Conservation (phyloP, 768 basidiomycete species). For the Trametes coccinea region DNA sequence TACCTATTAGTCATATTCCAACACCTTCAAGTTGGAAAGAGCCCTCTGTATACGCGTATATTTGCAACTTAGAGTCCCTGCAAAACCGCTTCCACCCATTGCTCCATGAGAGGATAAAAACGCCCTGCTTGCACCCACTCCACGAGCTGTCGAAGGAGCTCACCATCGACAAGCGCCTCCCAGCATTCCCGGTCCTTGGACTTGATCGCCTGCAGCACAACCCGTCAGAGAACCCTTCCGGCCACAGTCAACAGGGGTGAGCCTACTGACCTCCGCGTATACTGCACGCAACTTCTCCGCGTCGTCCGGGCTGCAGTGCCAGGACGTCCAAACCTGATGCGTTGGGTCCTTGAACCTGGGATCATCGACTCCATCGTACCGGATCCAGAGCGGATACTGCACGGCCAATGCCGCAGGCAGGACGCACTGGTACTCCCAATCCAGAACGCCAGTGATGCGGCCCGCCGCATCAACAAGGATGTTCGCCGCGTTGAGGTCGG, state of each 20-base stretch:
- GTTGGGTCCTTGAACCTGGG: constrained; percentile 10
- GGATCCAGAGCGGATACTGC: constrained; percentile 28
- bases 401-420: constrained; percentile 28
- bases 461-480: constrained; percentile 22
- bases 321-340: neutral
- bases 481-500: constrained; percentile 19
- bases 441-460: constrained; percentile 23
- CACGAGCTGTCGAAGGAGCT: neutral
- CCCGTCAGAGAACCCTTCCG: neutral
- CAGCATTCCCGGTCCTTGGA: neutral
- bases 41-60: too few species aligned
- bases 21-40: too few species aligned
- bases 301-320: constrained; percentile 1
- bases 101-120: too few species aligned
- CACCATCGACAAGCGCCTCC: constrained; percentile 2
- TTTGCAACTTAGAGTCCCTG: too few species aligned
- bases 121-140: neutral
- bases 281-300: neutral
- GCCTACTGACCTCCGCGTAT: constrained; percentile 6
- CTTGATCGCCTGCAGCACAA: neutral
- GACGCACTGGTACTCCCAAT: constrained; percentile 28
- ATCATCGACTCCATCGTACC: constrained; percentile 25
- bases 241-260: neutral
- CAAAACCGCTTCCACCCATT: neutral
- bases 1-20: too few species aligned